phyloP scores from a whole-genome alignment of 352 stramenopile genomes.

The Phytophthora sojae region DNA sequence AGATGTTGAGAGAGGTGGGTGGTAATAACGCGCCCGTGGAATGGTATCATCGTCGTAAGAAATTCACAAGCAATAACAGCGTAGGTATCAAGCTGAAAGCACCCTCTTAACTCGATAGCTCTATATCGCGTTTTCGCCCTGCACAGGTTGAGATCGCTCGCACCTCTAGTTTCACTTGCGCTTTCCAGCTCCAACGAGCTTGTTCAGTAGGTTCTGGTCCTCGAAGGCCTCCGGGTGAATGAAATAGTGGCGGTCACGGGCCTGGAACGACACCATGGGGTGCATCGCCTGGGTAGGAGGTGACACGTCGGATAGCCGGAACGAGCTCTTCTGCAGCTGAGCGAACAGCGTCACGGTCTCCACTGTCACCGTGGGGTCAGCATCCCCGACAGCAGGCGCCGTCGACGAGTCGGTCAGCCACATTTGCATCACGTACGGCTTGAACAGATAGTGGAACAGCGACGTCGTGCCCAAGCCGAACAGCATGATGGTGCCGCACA shows the following conservation, averaged over 20 bases:
- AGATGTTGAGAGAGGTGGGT: conserved; percentile 60
- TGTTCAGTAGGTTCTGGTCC: conserved; percentile 66
- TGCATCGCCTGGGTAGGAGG: conserved; percentile 74
- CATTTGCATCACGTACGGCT: conserved; percentile 88
- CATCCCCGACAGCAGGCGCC: background rate
- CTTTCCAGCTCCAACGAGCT: conserved; percentile 38
- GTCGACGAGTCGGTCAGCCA: conserved; percentile 48
- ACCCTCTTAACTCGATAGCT: background rate
- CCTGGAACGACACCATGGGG: conserved; percentile 87
- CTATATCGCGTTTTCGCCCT: background rate
- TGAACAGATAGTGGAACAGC: conserved; percentile 87
- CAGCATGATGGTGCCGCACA: conserved; percentile 90
- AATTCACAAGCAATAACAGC: background rate
- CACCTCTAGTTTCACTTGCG: conserved; percentile 18
- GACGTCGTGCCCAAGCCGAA: conserved; percentile 86
- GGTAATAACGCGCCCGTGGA: conserved; percentile 22
- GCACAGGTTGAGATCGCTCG: background rate
- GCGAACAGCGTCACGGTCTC: conserved; percentile 81
- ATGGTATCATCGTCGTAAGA: too few species aligned
- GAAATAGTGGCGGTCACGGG: conserved; percentile 72
- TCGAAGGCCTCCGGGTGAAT: conserved; percentile 82
- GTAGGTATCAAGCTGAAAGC: background rate
- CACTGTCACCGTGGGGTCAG: conserved; percentile 60
- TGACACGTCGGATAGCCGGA: conserved; percentile 68
- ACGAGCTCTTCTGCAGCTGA: conserved; percentile 56